A percentile compares a stretch with the other conserved stretches of the same genome.
Evolutionary conservation across 2,329 filamentous ascomycete genomes (phyloP).

Genomic region (Exophiala mesophila): DNA sequence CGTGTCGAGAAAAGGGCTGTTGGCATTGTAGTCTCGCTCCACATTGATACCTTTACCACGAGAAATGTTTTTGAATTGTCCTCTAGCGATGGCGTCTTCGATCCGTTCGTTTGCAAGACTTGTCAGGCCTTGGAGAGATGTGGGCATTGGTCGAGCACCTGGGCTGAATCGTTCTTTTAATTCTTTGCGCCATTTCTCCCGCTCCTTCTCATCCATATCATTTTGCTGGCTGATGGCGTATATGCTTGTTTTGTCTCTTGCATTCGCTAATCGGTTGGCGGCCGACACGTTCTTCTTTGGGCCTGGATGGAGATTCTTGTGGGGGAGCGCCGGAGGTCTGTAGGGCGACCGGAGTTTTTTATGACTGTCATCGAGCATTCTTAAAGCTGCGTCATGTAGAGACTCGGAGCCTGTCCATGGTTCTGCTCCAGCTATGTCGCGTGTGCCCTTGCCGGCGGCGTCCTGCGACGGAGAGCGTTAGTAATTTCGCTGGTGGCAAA

Average conservation of each 20-base stretch:
- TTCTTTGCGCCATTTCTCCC: conserved; percentile 64
- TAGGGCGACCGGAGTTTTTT: conserved; percentile 49
- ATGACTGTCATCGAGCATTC: conserved; percentile 67
- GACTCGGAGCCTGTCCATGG: conserved; percentile 77
- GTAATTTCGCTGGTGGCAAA: too few species aligned
- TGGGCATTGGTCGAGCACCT: conserved; percentile 66
- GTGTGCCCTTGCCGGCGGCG: conserved; percentile 63
- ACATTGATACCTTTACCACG: conserved; percentile 66
- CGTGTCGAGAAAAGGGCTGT: conserved; percentile 87
- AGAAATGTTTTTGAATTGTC: conserved; percentile 80
- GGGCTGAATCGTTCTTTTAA: conserved; percentile 77
- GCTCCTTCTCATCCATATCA: conserved; percentile 64
- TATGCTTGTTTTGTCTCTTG: conserved; percentile 53
- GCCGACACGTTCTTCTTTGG: conserved; percentile 41
- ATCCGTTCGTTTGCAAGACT: conserved; percentile 87
- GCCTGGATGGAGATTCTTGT: conserved; percentile 42
- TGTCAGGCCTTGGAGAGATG: conserved; percentile 69
- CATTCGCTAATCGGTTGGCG: conserved; percentile 51
- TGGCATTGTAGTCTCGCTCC: conserved; percentile 72
- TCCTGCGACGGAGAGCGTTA: conserved; percentile 36
- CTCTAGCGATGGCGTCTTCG: conserved; percentile 85
- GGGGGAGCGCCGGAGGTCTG: conserved; percentile 31
- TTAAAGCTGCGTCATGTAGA: conserved; percentile 68
- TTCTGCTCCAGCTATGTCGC: conserved; percentile 60
- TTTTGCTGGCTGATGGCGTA: conserved; percentile 52